phyloP scores from a whole-genome alignment of 2,329 filamentous ascomycete genomes.

The Neopestalotiopsis sp. region DNA sequence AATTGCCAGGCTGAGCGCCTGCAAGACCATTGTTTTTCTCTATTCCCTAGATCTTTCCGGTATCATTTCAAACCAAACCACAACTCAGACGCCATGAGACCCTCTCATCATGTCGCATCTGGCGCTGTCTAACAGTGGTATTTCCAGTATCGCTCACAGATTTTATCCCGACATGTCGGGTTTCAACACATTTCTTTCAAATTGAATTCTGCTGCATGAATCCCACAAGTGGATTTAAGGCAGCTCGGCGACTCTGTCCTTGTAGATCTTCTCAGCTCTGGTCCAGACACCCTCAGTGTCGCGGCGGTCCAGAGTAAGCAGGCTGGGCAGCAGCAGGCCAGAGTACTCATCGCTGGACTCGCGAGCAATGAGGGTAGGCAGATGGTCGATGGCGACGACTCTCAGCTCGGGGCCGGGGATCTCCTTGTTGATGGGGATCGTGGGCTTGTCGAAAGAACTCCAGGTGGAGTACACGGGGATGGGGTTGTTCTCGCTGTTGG shows the following conservation, averaged over 20 bases:
- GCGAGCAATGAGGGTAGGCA: constrained; percentile 81
- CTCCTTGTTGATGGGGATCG: constrained; percentile 72
- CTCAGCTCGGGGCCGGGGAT: constrained; percentile 62
- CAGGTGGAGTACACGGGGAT: constrained; percentile 84
- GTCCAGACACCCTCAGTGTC: constrained; percentile 79
- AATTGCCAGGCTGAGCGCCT: neutral
- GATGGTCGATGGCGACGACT: constrained; percentile 88
- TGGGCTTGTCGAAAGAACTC: constrained; percentile 89
- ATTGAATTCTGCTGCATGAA: neutral
- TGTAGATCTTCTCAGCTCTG: constrained; percentile 82
- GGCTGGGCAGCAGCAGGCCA: constrained; percentile 74
- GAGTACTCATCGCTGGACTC: constrained; percentile 90
- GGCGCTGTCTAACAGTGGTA: neutral
- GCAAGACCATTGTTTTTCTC: neutral
- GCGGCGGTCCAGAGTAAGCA: constrained; percentile 79
- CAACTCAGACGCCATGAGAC: neutral
- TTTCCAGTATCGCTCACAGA: neutral
- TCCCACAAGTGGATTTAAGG: constrained; percentile 40
- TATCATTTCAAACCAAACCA: neutral
- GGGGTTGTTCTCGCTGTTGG: constrained; percentile 71
- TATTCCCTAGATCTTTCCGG: neutral
- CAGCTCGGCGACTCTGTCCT: constrained; percentile 77
- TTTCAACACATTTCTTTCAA: neutral
- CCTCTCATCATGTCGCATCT: neutral
- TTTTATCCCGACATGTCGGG: neutral